Conservation (phyloP, 2,329 filamentous ascomycete genomes). For the Helminthosporium solani region DNA sequence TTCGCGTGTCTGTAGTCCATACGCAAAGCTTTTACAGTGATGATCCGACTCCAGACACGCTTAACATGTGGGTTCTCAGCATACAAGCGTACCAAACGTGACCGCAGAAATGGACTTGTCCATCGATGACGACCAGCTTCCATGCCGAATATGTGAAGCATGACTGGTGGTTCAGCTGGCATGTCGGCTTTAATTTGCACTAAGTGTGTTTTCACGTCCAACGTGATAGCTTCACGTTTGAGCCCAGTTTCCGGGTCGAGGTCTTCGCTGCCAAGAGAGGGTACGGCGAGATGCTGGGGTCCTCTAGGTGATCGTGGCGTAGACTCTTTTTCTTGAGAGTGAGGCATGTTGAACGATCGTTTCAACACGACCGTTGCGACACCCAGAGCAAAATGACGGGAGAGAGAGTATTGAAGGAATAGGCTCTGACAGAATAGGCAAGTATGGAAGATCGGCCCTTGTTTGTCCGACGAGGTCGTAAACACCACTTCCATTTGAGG, state of each 20-base stretch:
- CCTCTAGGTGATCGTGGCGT: conserved; percentile 17
- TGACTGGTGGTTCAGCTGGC: conserved; percentile 84
- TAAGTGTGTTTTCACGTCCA: conserved; percentile 79
- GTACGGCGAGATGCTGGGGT: conserved; percentile 31
- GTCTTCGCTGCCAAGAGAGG: conserved; percentile 33
- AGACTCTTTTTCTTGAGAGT: conserved; percentile 12
- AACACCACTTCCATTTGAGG: conserved; percentile 86
- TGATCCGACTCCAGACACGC: conserved; percentile 79
- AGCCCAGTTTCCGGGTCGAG: conserved; percentile 26
- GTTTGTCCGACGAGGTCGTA: conserved; percentile 79
- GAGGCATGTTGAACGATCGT: conserved; percentile 42
- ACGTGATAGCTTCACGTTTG: conserved; percentile 67
- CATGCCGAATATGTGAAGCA: conserved; percentile 83
- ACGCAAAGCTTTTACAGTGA: conserved; percentile 79
- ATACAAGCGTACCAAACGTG: conserved; percentile 79
- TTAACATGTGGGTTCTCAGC: conserved; percentile 82
- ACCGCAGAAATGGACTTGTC: conserved; percentile 77
- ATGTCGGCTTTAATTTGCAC: conserved; percentile 86
- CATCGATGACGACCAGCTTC: conserved; percentile 85
- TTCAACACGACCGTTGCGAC: conserved; percentile 74
- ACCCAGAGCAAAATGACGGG: conserved; percentile 85
- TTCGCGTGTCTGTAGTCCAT: conserved; percentile 78
- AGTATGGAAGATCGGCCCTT: conserved; percentile 84
- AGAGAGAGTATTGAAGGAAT: conserved; percentile 85
- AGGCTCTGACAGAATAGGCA: conserved; percentile 79